These are phyloP conservation scores for Pseudonitzschia pungens DNA, from an alignment of 108 stramenopile genomes.

Conservation along the genomic window DNA sequence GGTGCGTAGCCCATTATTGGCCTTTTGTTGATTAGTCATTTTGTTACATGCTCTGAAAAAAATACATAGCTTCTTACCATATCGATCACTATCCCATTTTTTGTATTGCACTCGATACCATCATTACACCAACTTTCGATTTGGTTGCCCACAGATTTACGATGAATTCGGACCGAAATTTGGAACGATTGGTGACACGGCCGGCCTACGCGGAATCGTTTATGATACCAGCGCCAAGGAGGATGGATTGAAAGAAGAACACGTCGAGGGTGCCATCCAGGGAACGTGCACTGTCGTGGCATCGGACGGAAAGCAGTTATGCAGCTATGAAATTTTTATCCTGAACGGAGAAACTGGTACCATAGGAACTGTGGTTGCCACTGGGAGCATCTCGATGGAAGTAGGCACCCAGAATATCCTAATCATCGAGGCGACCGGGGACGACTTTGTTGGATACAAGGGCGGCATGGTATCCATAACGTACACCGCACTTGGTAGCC, in stretches of 20 bases:
- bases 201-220: conserved; percentile 8
- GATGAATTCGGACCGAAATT: conserved; percentile 13
- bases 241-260: conserved; percentile 9
- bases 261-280: conserved; percentile 13
- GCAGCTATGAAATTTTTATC: conserved; percentile 12
- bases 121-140: not conserved
- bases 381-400: not conserved
- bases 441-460: conserved; percentile 10
- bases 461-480: not conserved
- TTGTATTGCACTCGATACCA: not conserved
- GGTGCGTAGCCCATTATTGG: not conserved
- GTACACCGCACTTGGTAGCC: conserved; percentile 2
- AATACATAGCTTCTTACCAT: not conserved
- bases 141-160: not conserved
- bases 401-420: not conserved
- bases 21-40: too few species aligned
- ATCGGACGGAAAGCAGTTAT: conserved; percentile 5
- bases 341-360: not conserved
- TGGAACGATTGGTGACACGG: conserved; percentile 6
- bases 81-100: not conserved
- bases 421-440: conserved; percentile 20
- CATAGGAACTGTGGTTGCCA: conserved; percentile 4
- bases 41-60: too few species aligned
- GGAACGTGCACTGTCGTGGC: conserved; percentile 8
- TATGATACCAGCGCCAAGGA: not conserved